Base-by-base conservation (phyloP, 805 yeast genomes). In the Clavispora phyllophila region DNA sequence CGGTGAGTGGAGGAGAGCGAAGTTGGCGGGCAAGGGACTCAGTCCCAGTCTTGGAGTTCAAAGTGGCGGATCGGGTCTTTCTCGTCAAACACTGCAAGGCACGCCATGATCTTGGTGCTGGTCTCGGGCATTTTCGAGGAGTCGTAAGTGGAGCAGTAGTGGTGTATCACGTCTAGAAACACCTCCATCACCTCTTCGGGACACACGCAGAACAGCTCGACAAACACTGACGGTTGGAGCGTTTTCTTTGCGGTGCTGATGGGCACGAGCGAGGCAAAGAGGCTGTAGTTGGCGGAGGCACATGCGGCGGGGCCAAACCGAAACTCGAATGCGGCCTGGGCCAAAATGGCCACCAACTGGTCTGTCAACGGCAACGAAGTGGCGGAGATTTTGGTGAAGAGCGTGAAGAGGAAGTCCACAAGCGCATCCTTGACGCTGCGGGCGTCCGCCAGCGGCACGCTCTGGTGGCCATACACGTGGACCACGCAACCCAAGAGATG, bases 301-400 rank as follows among this genome's bases (percentile, higher is more conserved):
- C 42, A 32, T 1, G 45, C 50, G 26, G n/a, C 40, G 2, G 39
- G 31, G 13, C 25, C 27, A 15, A 44, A 46, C 4, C 37, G 37
- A 26, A 49, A 43, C 42, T 35, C 24, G 19, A 49, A 50, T 14
- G 43, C 51, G 36, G 49, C 34, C 25, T 50, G 49, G 6, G 45
- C 47, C 23, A 51, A 31, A n/a, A 45, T 36, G 17, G 38, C 45
- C 14, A 42, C 23, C 35, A 51, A 37, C 18, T 43, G 40, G 36
- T 41, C 37, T 10, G 43, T 33, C 25, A 47, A 37, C 5, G 32
- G 34, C 10, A 28, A 18, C 5, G 33, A 36, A 10, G 19, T 22
- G 10, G 33, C 20, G 3, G 37, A 28, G 17, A 38, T 26, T 14
- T 46, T 27, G 1, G 48, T 24, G 14, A 47, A 47, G 4, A 47